phyloP scores from a whole-genome alignment of 164 flowering plant species.

The Litsea cubeba region DNA sequence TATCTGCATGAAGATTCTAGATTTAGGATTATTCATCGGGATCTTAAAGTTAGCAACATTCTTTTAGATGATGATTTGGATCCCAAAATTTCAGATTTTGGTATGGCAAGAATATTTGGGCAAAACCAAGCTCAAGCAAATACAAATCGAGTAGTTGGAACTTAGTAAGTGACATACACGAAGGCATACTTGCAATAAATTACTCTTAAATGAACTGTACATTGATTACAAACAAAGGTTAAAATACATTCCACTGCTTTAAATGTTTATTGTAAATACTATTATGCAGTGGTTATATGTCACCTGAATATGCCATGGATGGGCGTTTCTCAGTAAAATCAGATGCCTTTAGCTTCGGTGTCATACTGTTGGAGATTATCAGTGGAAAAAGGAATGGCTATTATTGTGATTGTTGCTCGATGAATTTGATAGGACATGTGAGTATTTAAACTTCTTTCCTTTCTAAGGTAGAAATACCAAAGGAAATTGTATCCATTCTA shows the following conservation, averaged over 20 bases:
- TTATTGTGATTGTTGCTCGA: not conserved
- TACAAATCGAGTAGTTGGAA: constrained; percentile 34
- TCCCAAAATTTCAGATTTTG: constrained; percentile 50
- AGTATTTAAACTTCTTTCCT: not conserved
- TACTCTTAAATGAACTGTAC: too few relatives aligned
- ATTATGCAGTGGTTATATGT: constrained; percentile 47
- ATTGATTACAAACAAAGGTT: not conserved
- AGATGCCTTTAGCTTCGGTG: constrained; percentile 54
- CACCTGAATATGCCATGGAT: constrained; percentile 51
- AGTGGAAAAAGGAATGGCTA: constrained; percentile 35
- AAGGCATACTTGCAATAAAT: too few relatives aligned
- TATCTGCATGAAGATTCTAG: constrained; percentile 46
- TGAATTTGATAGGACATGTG: constrained; percentile 3
- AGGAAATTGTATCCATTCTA: too few relatives aligned
- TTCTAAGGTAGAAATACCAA: too few relatives aligned
- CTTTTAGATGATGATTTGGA: constrained; percentile 31
- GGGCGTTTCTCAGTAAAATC: constrained; percentile 46
- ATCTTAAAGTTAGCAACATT: constrained; percentile 44
- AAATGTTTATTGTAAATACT: not conserved
- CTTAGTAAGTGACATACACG: constrained; percentile 27
- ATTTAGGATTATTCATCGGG: constrained; percentile 38
- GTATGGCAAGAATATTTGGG: constrained; percentile 36
- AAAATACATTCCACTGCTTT: not conserved
- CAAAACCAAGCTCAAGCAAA: constrained; percentile 24
- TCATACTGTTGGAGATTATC: constrained; percentile 39